Conservation (phyloP, 148 eudicot species). For the Rhododendron henanense region DNA sequence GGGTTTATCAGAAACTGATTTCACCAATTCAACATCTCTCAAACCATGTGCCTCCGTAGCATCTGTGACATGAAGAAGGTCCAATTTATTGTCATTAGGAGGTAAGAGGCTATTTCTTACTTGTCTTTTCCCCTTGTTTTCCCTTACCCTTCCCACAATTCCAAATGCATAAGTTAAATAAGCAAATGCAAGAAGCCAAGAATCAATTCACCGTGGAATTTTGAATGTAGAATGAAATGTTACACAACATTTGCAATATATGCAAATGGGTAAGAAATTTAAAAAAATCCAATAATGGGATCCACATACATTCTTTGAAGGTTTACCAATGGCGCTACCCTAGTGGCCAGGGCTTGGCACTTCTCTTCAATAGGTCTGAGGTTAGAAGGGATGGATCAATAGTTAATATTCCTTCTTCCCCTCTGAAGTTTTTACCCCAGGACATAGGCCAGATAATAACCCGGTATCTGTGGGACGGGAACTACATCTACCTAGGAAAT, state of each 20-base stretch:
- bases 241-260: background rate
- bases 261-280: background rate
- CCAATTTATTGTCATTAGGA: slow-evolving; percentile 22
- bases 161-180: background rate
- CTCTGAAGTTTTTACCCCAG: background rate
- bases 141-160: background rate
- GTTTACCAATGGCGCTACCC: background rate
- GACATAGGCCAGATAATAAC: background rate
- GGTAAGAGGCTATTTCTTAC: background rate
- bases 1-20: slow-evolving; percentile 43
- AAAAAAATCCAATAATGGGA: background rate
- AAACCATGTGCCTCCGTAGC: slow-evolving; percentile 36
- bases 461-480: background rate
- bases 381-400: background rate
- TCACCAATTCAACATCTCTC: slow-evolving; percentile 48
- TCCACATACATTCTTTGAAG: background rate
- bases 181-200: background rate
- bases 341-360: background rate
- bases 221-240: background rate
- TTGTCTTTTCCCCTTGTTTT: background rate
- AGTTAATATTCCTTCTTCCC: background rate
- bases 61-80: slow-evolving; percentile 36
- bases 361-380: background rate
- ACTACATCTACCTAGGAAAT: background rate
- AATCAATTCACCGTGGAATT: background rate